Percentiles rank a stretch among this genome's conserved stretches.
These are phyloP conservation scores for Lecanicillium sp. DNA, from an alignment of 2,329 filamentous ascomycete species.

Conservation along the genomic window DNA sequence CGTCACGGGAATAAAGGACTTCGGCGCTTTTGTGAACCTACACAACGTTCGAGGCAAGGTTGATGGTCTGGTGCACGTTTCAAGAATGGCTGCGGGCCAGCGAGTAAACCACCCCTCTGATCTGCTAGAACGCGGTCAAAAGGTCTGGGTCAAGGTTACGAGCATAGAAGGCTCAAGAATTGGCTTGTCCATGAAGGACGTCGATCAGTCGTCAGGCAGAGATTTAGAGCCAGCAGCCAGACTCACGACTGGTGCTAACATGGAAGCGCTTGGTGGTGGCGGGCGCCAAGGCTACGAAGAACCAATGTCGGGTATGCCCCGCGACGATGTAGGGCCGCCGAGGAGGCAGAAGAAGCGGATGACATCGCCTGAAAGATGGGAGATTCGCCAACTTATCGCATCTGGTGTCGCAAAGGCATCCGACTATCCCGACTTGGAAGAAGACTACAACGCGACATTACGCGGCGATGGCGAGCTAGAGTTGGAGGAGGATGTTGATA, in stretches of 20 bases:
- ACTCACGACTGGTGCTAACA: conserved; percentile 84
- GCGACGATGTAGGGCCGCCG: conserved; percentile 31
- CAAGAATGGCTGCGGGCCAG: conserved; percentile 73
- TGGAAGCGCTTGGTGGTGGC: conserved; percentile 65
- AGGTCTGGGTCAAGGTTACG: conserved; percentile 86
- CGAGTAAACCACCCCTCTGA: conserved; percentile 91
- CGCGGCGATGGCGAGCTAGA: conserved; percentile 82
- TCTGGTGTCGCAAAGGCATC: conserved; percentile 88
- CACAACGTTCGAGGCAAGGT: conserved; percentile 79
- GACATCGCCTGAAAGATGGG: conserved; percentile 96
- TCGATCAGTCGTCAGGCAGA: conserved; percentile 80
- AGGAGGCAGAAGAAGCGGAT: conserved; percentile 75
- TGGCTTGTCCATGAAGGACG: conserved; percentile 93
- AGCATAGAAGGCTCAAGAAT: conserved; percentile 77
- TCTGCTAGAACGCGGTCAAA: conserved; percentile 68
- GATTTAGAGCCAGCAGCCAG: conserved; percentile 73
- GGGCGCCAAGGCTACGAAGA: conserved; percentile 48
- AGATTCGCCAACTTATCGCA: conserved; percentile 92
- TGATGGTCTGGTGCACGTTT: conserved; percentile 90
- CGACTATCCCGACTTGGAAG: conserved; percentile 89
- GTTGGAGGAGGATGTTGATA: conserved; percentile 93
- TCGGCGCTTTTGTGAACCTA: conserved; percentile 92
- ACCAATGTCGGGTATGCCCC: conserved; percentile 23
- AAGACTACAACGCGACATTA: conserved; percentile 84
- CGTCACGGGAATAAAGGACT: conserved; percentile 89